These are phyloP conservation scores for Tetrapisispora iriomotensis DNA, from an alignment of 805 yeast species.

Conservation along the genomic window DNA sequence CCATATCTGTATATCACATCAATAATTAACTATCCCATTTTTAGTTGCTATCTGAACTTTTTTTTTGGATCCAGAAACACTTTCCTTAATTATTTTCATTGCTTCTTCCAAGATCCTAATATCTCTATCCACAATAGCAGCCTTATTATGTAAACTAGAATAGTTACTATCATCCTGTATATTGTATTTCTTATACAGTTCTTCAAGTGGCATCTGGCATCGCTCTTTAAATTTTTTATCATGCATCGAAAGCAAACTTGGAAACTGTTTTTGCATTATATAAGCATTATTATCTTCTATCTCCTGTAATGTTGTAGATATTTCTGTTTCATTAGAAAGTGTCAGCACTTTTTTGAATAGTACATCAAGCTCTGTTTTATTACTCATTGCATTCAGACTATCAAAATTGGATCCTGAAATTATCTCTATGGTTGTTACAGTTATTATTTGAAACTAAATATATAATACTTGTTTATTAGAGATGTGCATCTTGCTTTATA, in stretches of 20 bases:
- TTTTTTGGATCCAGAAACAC: conserved; percentile 2
- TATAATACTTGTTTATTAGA: no score
- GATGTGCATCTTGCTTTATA: no score
- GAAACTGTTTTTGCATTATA: conserved; percentile 20
- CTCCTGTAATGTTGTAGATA: conserved; percentile 13
- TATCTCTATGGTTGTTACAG: no score
- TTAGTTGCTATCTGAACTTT: neutral
- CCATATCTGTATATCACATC: no score
- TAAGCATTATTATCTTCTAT: conserved; percentile 22
- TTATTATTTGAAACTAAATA: no score
- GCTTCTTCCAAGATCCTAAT: conserved; percentile 61
- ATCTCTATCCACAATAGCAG: conserved; percentile 64
- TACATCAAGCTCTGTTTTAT: neutral
- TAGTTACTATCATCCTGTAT: conserved; percentile 23
- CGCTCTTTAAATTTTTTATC: conserved; percentile 20
- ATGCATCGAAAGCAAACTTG: conserved; percentile 20
- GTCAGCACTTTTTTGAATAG: conserved; percentile 5
- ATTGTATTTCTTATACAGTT: conserved; percentile 15
- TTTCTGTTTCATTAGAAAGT: conserved; percentile 8
- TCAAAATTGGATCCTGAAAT: no score
- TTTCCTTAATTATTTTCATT: conserved; percentile 29
- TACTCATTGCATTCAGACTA: no score
- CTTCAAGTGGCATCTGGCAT: conserved; percentile 16
- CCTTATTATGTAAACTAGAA: conserved; percentile 37
- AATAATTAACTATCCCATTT: conserved; percentile 1